These are phyloP conservation scores for Lachnellula willkommii DNA, from an alignment of 2,329 filamentous ascomycete species.

Conservation along the genomic window DNA sequence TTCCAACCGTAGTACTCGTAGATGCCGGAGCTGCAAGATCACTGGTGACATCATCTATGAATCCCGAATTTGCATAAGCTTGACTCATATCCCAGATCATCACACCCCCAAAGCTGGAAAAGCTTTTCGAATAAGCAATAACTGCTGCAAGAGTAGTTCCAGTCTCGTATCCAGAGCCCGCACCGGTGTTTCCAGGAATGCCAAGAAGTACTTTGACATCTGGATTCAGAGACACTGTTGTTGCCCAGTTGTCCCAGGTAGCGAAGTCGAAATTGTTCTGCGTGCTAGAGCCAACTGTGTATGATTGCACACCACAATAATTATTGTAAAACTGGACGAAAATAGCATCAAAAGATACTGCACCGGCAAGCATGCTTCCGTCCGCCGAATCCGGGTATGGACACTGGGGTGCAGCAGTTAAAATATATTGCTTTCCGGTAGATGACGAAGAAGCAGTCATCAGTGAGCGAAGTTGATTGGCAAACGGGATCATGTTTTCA, in stretches of 20 bases:
- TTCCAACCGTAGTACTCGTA: neutral
- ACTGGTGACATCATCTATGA: slow-evolving; percentile 34
- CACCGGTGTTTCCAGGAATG: slow-evolving; percentile 46
- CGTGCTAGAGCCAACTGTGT: slow-evolving; percentile 36
- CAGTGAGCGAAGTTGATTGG: slow-evolving; percentile 47
- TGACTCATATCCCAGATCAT: slow-evolving; percentile 67
- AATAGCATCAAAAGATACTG: slow-evolving; percentile 40
- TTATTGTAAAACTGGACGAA: slow-evolving; percentile 43
- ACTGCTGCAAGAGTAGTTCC: slow-evolving; percentile 43
- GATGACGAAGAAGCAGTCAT: slow-evolving; percentile 43
- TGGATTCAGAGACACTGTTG: slow-evolving; percentile 49
- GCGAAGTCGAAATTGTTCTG: slow-evolving; percentile 57
- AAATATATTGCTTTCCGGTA: slow-evolving; percentile 47
- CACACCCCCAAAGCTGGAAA: slow-evolving; percentile 57
- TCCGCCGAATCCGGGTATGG: slow-evolving; percentile 58
- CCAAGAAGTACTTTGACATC: slow-evolving; percentile 58
- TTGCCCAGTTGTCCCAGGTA: slow-evolving; percentile 63
- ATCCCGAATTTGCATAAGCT: slow-evolving; percentile 52
- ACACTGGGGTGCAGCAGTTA: slow-evolving; percentile 65
- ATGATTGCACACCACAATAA: slow-evolving; percentile 54
- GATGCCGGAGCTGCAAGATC: slow-evolving; percentile 8
- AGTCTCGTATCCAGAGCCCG: slow-evolving; percentile 51
- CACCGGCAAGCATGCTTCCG: slow-evolving; percentile 49
- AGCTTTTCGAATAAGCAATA: slow-evolving; percentile 49
- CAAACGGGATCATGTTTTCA: slow-evolving; percentile 57